Base-by-base conservation (phyloP, 2,329 filamentous ascomycete genomes). In the Colletotrichum phormii region DNA sequence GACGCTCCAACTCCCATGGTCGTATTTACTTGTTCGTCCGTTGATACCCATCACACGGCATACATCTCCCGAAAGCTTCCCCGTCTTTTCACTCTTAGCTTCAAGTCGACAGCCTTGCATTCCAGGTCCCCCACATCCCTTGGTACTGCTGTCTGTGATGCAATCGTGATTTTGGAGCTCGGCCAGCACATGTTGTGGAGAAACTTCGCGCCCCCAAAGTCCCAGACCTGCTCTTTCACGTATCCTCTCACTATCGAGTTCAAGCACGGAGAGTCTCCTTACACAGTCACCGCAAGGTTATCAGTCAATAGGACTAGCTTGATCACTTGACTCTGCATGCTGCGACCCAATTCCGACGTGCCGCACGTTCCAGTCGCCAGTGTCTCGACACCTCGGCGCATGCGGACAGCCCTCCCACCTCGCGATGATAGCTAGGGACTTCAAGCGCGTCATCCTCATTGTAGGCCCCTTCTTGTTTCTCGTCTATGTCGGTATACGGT, bases 381-480 rank as follows among this genome's bases (percentile, higher is more conserved):
- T 46, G 22, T 33, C 9, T 26, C 60, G 33, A 51, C 8, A 22
- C 22, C n/a, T 57, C 55, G 35, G 46, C 29, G 2, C 26, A n/a
- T 60, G 46, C 35, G n/a, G 13, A 70, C 13, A 33, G 12, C 15
- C 29, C 42, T 49, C 42, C 42, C 42, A n/a, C 22, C 29, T 65
- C 66, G 60, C 66, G n/a, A 83, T 83, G 81, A 68, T 83, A 42
- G 75, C 79, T 29, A 77, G 78, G 60, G 81, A 83, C 63, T 69
- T 80, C 29, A 79, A 77, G 74, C 80, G 80, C 4, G 65, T 82
- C 26, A 73, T 75, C n/a, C 71, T 84, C 26, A 64, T 82, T 7
- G 29, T 80, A 4, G 77, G 77, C 15, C 80, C 80, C 4, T 42
- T 80, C 0, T n/a, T 81, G 13, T 57, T 80, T 1, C 61, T 84